Evolutionary conservation across 2,329 filamentous ascomycete genomes (phyloP).

Genomic region (Xylaria sp.): DNA sequence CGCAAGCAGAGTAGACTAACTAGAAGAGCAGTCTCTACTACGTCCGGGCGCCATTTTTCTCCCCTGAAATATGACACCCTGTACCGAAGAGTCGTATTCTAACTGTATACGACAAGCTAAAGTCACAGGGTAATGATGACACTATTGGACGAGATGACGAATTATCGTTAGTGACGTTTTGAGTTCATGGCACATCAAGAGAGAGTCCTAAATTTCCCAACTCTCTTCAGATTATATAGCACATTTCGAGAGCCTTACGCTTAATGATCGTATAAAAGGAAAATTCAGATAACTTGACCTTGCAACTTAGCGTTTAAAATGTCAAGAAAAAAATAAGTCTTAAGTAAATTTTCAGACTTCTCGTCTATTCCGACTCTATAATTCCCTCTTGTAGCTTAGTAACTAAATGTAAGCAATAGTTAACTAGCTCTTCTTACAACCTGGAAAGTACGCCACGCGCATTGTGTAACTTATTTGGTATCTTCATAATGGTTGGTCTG

Average conservation of each 20-base stretch:
- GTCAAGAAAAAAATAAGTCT: neutral
- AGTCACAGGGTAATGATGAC: too few species aligned
- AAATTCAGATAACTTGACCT: neutral
- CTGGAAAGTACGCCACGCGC: neutral
- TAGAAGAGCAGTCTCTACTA: too few species aligned
- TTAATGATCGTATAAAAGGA: neutral
- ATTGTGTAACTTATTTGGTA: slow-evolving; percentile 9
- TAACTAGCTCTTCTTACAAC: neutral
- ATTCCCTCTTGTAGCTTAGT: neutral
- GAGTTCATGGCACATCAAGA: too few species aligned
- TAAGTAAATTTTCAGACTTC: neutral
- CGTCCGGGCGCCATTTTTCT: too few species aligned
- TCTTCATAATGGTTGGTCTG: neutral
- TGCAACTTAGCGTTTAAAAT: neutral
- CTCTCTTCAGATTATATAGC: neutral
- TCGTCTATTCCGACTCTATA: too few species aligned
- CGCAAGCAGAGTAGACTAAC: too few species aligned
- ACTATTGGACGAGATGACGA: too few species aligned
- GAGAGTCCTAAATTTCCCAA: too few species aligned
- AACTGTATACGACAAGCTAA: too few species aligned
- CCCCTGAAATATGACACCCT: too few species aligned
- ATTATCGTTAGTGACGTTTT: too few species aligned
- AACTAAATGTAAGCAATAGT: neutral
- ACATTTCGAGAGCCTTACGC: neutral
- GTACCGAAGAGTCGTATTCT: too few species aligned